Evolutionary conservation across 176 grass and related monocot genomes (phyloP), one percentile per base, ranked within the genome.

Genomic region (Elymus sibiricus): DNA sequence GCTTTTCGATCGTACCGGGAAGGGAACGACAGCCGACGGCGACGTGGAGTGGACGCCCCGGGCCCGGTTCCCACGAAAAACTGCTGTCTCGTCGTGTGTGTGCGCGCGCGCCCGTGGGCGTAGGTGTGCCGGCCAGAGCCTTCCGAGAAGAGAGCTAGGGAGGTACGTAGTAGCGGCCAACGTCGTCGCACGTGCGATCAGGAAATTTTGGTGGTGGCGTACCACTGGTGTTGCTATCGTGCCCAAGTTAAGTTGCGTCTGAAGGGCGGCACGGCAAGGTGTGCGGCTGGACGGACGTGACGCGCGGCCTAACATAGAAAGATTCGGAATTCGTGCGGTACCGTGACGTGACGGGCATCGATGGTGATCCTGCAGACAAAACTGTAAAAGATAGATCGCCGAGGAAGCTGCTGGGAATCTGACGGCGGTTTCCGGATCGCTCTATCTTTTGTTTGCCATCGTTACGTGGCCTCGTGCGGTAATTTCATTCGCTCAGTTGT

Each of bases 331-430:
- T 73, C 39, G 22, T 72, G 7, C 22, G 69, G 38, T 39, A 7
- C 22, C 15, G 29, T 64, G 61, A 11, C 5, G 62, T 1, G 27
- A 31, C 63, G 27, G 63, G 63, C 64, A 9, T 0, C 28, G 64
- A 31, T 15, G 12, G 64, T 22, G 66, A 69, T 17, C 70, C 38
- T 73, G n/a, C 12, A 28, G 22, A 22, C 19, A 58, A 4, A 74
- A 49, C 24, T 49, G 42, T 11, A 3, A 58, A 58, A 56, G 53
- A 13, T 77, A 56, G 53, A 13, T 77, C 2, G 2, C 5, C 6
- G 21, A 64, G 56, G 85, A 87, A 81, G 78, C 85, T 81, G 40
- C 85, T 22, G 4, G 34, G 78, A 86, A 86, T 86, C 37, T 10
- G 47, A 63, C 19, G 55, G 42, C 10, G 22, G 26, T 19, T 71